phyloP scores from a whole-genome alignment of 1,284 basidiomycete genomes.

The Apiotrichum veenhuisii region DNA sequence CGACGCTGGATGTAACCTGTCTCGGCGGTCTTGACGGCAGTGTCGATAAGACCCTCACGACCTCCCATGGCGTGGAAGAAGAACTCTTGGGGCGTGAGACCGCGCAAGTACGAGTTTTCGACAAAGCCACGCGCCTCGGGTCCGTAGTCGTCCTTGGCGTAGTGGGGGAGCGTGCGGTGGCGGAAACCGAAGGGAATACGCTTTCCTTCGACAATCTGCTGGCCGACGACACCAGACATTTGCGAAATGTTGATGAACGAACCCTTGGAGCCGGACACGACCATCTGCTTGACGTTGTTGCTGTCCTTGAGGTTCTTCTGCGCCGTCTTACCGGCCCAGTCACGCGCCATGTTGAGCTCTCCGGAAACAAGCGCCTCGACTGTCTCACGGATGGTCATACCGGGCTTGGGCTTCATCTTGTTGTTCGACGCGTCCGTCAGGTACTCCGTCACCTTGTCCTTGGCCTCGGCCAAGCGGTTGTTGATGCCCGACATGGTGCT shows the following conservation, averaged over 20 bases:
- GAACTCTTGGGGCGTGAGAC: slow-evolving; percentile 96
- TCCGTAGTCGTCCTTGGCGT: slow-evolving; percentile 98
- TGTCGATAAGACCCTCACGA: slow-evolving; percentile 98
- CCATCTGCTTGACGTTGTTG: slow-evolving; percentile 99
- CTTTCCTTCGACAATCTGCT: slow-evolving; percentile 96
- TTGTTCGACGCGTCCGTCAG: slow-evolving; percentile 78
- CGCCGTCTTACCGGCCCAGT: slow-evolving; percentile 89
- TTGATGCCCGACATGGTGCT: slow-evolving; percentile 85
- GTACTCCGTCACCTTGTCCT: slow-evolving; percentile 66
- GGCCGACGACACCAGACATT: slow-evolving; percentile 99
- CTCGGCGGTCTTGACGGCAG: slow-evolving; percentile 98
- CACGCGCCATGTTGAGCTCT: slow-evolving; percentile 92
- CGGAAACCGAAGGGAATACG: slow-evolving; percentile 98
- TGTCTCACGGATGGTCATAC: slow-evolving; percentile 99
- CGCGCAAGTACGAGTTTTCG: slow-evolving; percentile 98
- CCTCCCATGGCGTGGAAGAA: slow-evolving; percentile 99
- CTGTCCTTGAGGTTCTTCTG: slow-evolving; percentile 95
- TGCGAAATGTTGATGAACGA: slow-evolving; percentile 99
- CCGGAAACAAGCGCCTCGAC: slow-evolving; percentile 91
- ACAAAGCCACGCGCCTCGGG: slow-evolving; percentile 98
- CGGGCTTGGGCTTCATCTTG: slow-evolving; percentile 78
- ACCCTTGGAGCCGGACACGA: slow-evolving; percentile 96
- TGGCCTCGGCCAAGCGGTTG: slow-evolving; percentile 74
- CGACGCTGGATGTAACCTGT: slow-evolving; percentile 99
- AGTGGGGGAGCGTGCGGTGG: slow-evolving; percentile 93